These are phyloP conservation scores for Cladosporium sp. DNA, from an alignment of 2,329 filamentous ascomycete genomes.

Conservation along the genomic window DNA sequence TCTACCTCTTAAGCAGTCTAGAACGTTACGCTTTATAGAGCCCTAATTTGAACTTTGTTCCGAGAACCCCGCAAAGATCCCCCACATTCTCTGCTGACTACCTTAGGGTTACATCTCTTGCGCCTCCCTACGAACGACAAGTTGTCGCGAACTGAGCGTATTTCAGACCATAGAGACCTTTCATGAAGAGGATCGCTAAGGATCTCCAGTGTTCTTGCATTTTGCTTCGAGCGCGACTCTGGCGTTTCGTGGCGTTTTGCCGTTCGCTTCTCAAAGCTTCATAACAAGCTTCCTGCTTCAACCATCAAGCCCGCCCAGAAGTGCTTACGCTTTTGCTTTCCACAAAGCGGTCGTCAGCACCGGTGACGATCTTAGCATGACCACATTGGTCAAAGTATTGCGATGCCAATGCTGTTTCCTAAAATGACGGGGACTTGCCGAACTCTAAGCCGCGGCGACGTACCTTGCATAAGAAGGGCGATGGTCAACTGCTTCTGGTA, in stretches of 20 bases:
- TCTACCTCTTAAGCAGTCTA: background rate
- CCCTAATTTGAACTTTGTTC: background rate
- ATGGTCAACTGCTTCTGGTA: background rate
- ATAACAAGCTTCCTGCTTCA: background rate
- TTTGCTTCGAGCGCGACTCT: background rate
- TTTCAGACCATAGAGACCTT: too few species aligned
- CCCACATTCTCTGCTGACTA: too few species aligned
- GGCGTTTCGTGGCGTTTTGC: background rate
- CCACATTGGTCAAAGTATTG: background rate
- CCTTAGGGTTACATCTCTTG: too few species aligned
- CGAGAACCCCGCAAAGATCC: background rate
- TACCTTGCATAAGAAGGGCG: background rate
- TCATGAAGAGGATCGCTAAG: too few species aligned
- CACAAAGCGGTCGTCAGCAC: background rate
- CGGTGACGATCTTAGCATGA: background rate
- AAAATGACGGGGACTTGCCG: background rate
- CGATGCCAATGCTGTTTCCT: background rate
- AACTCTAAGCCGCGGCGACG: background rate
- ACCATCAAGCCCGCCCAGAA: background rate
- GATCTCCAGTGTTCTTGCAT: too few species aligned
- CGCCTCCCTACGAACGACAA: too few species aligned
- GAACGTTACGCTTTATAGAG: background rate
- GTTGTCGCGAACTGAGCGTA: too few species aligned
- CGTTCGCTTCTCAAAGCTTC: conserved; percentile 1
- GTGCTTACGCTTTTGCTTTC: background rate